Percentiles rank a stretch among this genome's conserved stretches.
phyloP scores from a whole-genome alignment of 2,329 filamentous ascomycete genomes.

The Ascochyta rabiei region DNA sequence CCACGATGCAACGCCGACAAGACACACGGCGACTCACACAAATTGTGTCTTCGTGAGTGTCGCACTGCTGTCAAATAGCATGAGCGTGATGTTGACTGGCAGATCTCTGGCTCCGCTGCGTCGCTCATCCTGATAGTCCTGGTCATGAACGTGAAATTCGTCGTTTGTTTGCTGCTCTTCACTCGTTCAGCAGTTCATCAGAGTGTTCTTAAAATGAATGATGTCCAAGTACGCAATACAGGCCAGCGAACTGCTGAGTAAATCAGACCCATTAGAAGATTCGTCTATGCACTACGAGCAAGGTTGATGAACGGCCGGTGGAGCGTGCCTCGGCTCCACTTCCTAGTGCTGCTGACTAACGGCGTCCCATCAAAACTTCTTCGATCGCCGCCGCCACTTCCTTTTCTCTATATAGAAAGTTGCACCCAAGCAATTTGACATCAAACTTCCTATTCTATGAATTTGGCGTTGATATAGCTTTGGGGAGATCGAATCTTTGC shows the following conservation, averaged over 20 bases:
- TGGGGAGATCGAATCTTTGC: constrained; percentile 56
- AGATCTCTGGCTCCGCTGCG: too few species aligned
- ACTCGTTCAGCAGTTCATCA: too few species aligned
- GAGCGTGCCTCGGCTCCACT: constrained; percentile 1
- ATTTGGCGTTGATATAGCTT: constrained; percentile 63
- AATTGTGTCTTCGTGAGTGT: too few species aligned
- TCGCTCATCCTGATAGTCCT: too few species aligned
- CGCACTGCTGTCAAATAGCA: too few species aligned
- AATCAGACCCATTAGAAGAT: not conserved
- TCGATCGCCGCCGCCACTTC: constrained; percentile 17
- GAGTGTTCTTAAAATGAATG: too few species aligned
- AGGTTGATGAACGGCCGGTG: not conserved
- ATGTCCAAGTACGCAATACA: too few species aligned
- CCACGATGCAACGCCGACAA: too few species aligned
- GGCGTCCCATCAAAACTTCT: constrained; percentile 6
- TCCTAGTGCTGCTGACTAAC: constrained; percentile 12
- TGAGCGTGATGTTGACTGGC: too few species aligned
- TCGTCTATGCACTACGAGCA: not conserved
- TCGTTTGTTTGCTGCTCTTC: too few species aligned
- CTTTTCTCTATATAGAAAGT: constrained; percentile 45
- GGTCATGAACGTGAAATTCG: too few species aligned
- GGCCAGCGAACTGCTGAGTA: not conserved
- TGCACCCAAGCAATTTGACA: constrained; percentile 63
- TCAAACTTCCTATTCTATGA: constrained; percentile 55
- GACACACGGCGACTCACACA: too few species aligned